phyloP scores from a whole-genome alignment of 129 eudicot species.

The Pseudognaphalium luteoalbum region DNA sequence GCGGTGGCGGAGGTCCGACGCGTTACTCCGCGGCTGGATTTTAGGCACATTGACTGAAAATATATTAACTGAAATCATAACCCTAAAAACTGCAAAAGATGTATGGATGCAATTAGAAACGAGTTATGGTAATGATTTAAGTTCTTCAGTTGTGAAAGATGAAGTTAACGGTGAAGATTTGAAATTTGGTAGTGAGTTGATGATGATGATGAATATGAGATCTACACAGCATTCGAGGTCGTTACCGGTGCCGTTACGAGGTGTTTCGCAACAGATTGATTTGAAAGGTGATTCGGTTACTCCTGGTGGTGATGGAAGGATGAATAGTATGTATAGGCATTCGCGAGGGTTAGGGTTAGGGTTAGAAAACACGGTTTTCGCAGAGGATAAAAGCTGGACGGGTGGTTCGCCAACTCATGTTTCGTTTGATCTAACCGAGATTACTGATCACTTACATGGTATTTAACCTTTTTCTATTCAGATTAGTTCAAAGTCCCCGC shows the following conservation, averaged over 20 bases:
- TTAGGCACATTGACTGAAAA: slow-evolving; percentile 30
- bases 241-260: slow-evolving; percentile 32
- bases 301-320: slow-evolving; percentile 17
- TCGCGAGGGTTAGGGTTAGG: slow-evolving; percentile 33
- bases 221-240: slow-evolving; percentile 43
- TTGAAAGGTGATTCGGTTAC: slow-evolving; percentile 38
- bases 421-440: slow-evolving; percentile 28
- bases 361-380: slow-evolving; percentile 20
- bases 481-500: not conserved
- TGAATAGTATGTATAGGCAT: slow-evolving; percentile 3
- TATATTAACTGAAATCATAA: slow-evolving; percentile 10
- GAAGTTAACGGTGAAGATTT: slow-evolving; percentile 10
- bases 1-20: slow-evolving; percentile 41
- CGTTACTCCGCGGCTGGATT: slow-evolving; percentile 43
- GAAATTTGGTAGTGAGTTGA: slow-evolving; percentile 7
- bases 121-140: not conserved
- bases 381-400: slow-evolving; percentile 27
- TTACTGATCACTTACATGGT: slow-evolving; percentile 28
- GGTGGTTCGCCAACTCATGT: slow-evolving; percentile 5
- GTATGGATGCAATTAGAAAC: slow-evolving; percentile 27
- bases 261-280: slow-evolving; percentile 39
- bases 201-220: slow-evolving; percentile 10
- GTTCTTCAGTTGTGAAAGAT: not conserved
- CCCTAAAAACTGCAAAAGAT: slow-evolving; percentile 27
- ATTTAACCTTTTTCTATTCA: not conserved